Evolutionary conservation across 495 filamentous ascomycete genomes (phyloP), one percentile per base, ranked within the genome.

Genomic region (Chaetomium tenue): DNA sequence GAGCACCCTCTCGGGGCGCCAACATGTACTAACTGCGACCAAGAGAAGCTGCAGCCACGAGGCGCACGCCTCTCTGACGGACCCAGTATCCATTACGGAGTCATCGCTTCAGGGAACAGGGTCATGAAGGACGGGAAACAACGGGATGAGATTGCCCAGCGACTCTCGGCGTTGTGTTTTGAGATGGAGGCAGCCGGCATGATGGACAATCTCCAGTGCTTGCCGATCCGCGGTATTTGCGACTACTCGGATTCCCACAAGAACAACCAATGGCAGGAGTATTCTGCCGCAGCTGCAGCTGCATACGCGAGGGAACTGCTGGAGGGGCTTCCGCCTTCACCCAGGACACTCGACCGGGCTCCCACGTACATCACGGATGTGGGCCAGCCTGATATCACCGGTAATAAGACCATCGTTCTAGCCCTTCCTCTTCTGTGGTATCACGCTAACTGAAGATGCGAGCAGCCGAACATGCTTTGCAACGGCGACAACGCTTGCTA

Each of bases 181-280:
- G 75, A 76, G 75, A 71, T 63, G 16, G 64, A 67, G 18, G 67
- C 61, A 48, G 69, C 69, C 16, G 66, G 67, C 15, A 59, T 71
- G 2, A 57, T 61, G 51, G 64, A 68, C n/a, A 57, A 61, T 15
- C 60, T 71, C 23, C 69, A 70, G 30, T 70, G 63, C 55, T 18
- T 78, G 0, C 65, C 78, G 23, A 73, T 78, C 65, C 77, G 77
- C 62, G 72, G 72, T 7, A 75, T 77, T 30, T 75, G 70, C 54
- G 76, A 79, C 57, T 79, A 79, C 66, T 68, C 76, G 23, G 76
- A 78, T 56, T 74, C 72, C 64, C 73, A 77, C 53, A 77, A 77
- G 55, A 70, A 73, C 66, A 70, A 78, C 56, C 58, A 55, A 23
- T 78, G 72, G 75, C 74, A 77, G 44, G 26, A 54, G 13, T 77